Conservation (phyloP, 202 grass and related monocot species). For the Alloteropsis angusta region DNA sequence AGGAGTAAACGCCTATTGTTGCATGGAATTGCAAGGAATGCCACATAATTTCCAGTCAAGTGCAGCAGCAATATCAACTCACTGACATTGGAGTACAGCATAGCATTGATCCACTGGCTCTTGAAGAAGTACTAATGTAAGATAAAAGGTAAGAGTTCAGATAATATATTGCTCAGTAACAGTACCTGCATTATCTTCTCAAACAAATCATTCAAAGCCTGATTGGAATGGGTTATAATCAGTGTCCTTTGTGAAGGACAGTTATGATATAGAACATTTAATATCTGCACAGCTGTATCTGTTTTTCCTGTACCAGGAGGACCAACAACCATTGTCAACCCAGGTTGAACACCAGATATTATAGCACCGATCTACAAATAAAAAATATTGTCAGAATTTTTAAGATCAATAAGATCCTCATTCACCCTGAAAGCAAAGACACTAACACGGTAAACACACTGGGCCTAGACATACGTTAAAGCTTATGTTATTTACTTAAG, state of each 20-base stretch:
- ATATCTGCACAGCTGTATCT: constrained; percentile 98
- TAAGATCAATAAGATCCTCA: constrained; percentile 4
- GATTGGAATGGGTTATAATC: constrained; percentile 98
- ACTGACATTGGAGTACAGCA: background rate
- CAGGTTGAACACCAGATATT: constrained; percentile 94
- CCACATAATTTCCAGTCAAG: constrained; percentile 10
- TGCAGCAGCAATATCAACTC: background rate
- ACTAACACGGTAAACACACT: background rate
- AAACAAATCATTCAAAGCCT: constrained; percentile 96
- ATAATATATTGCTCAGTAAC: constrained; percentile 9
- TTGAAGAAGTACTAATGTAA: background rate
- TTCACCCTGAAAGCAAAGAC: background rate
- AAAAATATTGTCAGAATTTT: constrained; percentile 11
- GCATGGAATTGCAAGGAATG: background rate
- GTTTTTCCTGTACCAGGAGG: constrained; percentile 99
- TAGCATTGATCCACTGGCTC: background rate
- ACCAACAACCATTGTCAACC: constrained; percentile 98
- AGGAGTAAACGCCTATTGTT: background rate
- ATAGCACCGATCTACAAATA: constrained; percentile 81
- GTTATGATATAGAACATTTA: constrained; percentile 99
- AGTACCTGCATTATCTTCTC: constrained; percentile 99
- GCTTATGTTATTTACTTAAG: background rate
- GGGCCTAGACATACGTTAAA: background rate
- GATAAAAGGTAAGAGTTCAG: background rate
- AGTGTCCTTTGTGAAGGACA: constrained; percentile 96